Evolutionary conservation across 192 early-diverging fungal genomes (phyloP), one percentile per base, ranked within the genome.

Genomic region (Chytriomyces hyalinus): DNA sequence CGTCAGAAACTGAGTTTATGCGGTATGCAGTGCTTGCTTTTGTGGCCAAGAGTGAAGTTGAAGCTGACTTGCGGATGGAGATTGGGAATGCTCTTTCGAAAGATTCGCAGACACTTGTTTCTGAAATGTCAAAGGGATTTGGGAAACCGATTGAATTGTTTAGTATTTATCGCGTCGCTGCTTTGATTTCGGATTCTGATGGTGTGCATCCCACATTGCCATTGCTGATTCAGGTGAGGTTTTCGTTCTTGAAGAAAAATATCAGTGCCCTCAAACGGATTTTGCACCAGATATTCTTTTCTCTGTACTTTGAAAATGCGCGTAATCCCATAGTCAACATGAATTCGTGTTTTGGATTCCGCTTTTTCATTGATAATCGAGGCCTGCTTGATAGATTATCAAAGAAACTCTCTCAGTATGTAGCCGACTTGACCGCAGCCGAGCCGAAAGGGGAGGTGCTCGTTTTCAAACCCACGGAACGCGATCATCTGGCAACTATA

Each of bases 231-330:
- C 78, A 79, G 65, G 78, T 77, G 50, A 50, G 61, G 6, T 51
- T 48, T 20, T 76, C 4, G 5, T 46, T 28, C 24, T 70, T 51
- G 5, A 59, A 15, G 69, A 28, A 44, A 8, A 36, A 36, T 36
- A 36, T 4, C 36, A 36, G 36, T 36, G 36, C 36, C 36, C 36
- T 36, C 0, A 36, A 48, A 22, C 73, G 24, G 43, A 73, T 43
- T 24, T 22, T 53, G 47, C 24, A 13, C 43, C 65, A 84, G 74
- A 43, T 63, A 13, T 84, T 84, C 68, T 81, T 81, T 61, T 46
- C 77, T 11, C 50, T 84, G 4, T 84, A 81, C 68, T 84, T 84
- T 81, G 83, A 84, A 61, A 72, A 71, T 9, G 49, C 66, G 15
- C 13, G 7, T 5, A 69, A 49, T 63, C 70, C 67, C 6, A 36